Evolutionary conservation across 768 basidiomycete species (phyloP).

Genomic region (Tulasnella sp.): DNA sequence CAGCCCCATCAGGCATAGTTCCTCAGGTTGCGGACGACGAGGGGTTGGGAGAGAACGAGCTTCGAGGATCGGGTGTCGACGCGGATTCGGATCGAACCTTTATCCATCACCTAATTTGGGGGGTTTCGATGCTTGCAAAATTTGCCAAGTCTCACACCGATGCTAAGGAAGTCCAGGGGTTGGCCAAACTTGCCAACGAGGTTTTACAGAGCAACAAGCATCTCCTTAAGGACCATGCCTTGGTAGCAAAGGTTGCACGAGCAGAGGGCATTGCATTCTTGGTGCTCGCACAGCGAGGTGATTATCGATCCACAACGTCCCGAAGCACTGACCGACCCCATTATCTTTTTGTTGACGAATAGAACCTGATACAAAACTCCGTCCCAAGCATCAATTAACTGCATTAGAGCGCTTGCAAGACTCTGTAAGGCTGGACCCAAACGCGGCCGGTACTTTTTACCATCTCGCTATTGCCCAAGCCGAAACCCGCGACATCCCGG

Average conservation of each 20-base stretch:
- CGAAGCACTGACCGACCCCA: background rate
- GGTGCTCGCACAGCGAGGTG: constrained; percentile 67
- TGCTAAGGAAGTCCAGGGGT: constrained; percentile 53
- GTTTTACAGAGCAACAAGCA: constrained; percentile 18
- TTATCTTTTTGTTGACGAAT: background rate
- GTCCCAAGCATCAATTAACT: constrained; percentile 54
- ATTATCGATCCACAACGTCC: background rate
- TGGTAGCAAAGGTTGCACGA: constrained; percentile 36
- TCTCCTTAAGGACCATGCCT: constrained; percentile 21
- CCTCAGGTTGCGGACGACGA: constrained; percentile 26
- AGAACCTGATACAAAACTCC: constrained; percentile 65
- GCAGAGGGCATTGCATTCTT: constrained; percentile 61
- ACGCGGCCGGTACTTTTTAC: constrained; percentile 49
- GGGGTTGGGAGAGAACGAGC: constrained; percentile 29
- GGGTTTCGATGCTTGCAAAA: constrained; percentile 69
- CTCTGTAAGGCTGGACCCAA: constrained; percentile 35
- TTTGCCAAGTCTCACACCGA: constrained; percentile 35
- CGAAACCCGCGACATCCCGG: constrained; percentile 61
- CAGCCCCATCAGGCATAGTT: constrained; percentile 27
- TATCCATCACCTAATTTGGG: constrained; percentile 73
- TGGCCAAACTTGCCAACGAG: constrained; percentile 55
- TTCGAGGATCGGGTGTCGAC: constrained; percentile 37
- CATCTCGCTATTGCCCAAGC: constrained; percentile 77
- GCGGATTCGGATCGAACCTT: constrained; percentile 66
- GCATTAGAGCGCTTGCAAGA: constrained; percentile 34